These are phyloP conservation scores for Fusarium albidum DNA, from an alignment of 2,329 filamentous ascomycete genomes.

Conservation along the genomic window DNA sequence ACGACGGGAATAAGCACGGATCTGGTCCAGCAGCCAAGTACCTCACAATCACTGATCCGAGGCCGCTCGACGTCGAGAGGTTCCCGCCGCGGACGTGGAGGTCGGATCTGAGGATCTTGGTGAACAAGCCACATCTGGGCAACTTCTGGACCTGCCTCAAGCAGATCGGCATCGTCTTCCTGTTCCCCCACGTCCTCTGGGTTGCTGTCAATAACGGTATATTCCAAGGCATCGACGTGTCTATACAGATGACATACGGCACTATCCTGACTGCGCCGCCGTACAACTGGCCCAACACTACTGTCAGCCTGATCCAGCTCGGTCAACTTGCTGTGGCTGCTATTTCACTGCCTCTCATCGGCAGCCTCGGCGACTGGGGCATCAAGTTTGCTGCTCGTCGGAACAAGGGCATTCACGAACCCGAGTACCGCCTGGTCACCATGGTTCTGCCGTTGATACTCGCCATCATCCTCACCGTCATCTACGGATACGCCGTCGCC, in stretches of 20 bases:
- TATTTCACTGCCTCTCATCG: background rate
- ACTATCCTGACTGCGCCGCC: background rate
- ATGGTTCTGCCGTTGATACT: constrained; percentile 1
- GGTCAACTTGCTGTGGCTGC: background rate
- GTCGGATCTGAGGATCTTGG: background rate
- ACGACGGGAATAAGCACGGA: background rate
- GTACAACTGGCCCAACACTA: background rate
- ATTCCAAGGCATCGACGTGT: no score
- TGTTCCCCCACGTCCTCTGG: no score
- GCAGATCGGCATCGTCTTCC: background rate
- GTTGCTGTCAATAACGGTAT: no score
- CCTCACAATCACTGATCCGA: background rate
- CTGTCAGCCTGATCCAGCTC: constrained; percentile 1
- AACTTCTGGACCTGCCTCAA: background rate
- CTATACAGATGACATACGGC: background rate
- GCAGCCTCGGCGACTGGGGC: background rate
- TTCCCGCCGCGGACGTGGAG: background rate
- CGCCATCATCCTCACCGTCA: constrained; percentile 3
- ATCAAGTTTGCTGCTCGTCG: background rate
- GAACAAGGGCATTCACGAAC: background rate
- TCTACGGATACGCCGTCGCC: constrained; percentile 1
- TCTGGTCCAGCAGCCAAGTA: background rate
- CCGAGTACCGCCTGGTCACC: constrained; percentile 8
- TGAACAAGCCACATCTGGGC: background rate
- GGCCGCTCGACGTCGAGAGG: background rate